Percentiles rank a stretch among this genome's conserved stretches.
These are phyloP conservation scores for Fusarium compactum DNA, from an alignment of 2,329 filamentous ascomycete genomes.

Conservation along the genomic window DNA sequence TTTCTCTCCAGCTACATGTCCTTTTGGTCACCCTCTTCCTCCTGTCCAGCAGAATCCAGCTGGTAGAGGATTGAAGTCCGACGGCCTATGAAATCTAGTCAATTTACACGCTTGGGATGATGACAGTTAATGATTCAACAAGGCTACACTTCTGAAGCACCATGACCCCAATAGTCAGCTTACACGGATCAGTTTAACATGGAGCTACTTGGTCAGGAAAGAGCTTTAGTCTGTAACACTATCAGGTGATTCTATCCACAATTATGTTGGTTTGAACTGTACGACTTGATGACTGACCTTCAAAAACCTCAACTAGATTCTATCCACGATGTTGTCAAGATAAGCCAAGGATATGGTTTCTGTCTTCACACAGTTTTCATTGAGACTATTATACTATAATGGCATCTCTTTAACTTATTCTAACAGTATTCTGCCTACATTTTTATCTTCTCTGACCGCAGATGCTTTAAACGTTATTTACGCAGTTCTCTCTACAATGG, in stretches of 20 bases:
- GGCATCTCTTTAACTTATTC: not conserved
- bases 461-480: not conserved
- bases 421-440: not conserved
- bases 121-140: not conserved
- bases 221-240: not conserved
- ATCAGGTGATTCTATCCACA: not conserved
- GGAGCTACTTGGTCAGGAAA: not conserved
- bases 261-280: too few species aligned
- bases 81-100: not conserved
- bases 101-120: not conserved
- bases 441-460: not conserved
- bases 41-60: not conserved
- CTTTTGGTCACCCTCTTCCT: not conserved
- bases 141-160: not conserved
- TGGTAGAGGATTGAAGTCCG: not conserved
- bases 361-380: not conserved
- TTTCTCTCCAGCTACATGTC: not conserved
- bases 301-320: too few species aligned
- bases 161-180: fast-evolving
- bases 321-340: not conserved
- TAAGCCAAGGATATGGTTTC: not conserved
- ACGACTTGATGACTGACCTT: too few species aligned
- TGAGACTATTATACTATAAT: not conserved
- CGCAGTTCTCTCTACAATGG: not conserved
- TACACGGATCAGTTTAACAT: not conserved